Conservation (phyloP, 2,329 filamentous ascomycete genomes). For the Aspergillus versicolor region DNA sequence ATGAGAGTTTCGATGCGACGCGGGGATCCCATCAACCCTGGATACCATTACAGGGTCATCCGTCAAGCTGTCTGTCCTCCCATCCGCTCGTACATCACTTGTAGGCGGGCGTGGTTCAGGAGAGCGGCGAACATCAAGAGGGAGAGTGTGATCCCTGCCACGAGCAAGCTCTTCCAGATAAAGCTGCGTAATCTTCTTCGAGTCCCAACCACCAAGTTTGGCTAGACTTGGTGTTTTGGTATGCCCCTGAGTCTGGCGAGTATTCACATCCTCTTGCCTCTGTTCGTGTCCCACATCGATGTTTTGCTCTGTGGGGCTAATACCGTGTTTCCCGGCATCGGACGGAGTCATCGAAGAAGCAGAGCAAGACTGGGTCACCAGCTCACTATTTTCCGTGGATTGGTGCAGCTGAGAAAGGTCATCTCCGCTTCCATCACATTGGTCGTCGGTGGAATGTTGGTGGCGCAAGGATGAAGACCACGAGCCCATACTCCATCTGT, state of each 20-base stretch:
- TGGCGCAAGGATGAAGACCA: conserved; percentile 45
- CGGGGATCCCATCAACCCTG: conserved; percentile 28
- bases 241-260: conserved; percentile 44
- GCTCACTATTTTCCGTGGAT: conserved; percentile 26
- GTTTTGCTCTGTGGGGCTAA: conserved; percentile 15
- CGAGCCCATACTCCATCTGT: conserved; percentile 46
- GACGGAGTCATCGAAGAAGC: conserved; percentile 37
- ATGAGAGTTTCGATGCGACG: conserved; percentile 28
- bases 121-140: conserved; percentile 20
- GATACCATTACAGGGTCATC: conserved; percentile 39
- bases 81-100: conserved; percentile 16
- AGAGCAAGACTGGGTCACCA: conserved; percentile 36
- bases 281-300: conserved; percentile 42
- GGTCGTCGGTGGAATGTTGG: conserved; percentile 33
- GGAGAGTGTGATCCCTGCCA: conserved; percentile 28
- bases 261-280: conserved; percentile 35
- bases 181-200: conserved; percentile 55
- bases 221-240: conserved; percentile 53
- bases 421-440: conserved; percentile 38
- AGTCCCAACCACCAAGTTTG: conserved; percentile 55
- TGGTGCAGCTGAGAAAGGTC: conserved; percentile 30
- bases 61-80: conserved; percentile 27
- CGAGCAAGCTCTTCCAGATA: conserved; percentile 52
- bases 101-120: conserved; percentile 22
- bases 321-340: conserved; percentile 30